A percentile compares a stretch with the other conserved stretches of the same genome.
Conservation (phyloP, 164 flowering plant genomes). For the Pachysandra terminalis region DNA sequence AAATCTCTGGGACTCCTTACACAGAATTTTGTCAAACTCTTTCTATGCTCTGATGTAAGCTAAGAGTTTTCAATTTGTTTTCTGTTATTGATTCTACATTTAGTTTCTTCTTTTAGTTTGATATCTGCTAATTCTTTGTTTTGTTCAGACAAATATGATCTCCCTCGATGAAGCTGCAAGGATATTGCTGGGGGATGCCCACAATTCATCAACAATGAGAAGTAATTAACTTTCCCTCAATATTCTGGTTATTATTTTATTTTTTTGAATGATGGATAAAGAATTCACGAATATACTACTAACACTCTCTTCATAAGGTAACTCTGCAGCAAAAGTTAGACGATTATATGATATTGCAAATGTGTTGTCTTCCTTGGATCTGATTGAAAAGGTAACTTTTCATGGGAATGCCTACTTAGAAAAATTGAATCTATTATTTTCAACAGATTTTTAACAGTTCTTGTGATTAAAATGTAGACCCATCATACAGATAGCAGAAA, state of each 20-base stretch:
- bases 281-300: slow-evolving; percentile 5
- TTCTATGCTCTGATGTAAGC: slow-evolving; percentile 73
- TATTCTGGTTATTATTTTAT: background rate
- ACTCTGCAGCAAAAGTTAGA: slow-evolving; percentile 83
- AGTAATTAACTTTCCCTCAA: slow-evolving; percentile 41
- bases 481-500: slow-evolving; percentile 67
- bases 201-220: slow-evolving; percentile 49
- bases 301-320: slow-evolving; percentile 20
- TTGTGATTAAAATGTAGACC: slow-evolving; percentile 46
- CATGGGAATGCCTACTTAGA: background rate
- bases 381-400: slow-evolving; percentile 77
- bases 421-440: background rate
- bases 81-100: background rate
- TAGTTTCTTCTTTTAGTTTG: background rate
- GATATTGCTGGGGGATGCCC: slow-evolving; percentile 68
- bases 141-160: slow-evolving; percentile 50
- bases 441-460: background rate
- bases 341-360: slow-evolving; percentile 94
- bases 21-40: slow-evolving; percentile 92
- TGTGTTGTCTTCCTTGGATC: slow-evolving; percentile 90
- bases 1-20: slow-evolving; percentile 89
- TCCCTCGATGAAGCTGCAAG: slow-evolving; percentile 89
- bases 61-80: background rate
- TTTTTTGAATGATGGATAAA: no score
- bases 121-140: background rate